These are phyloP conservation scores for Lachnellula subtilissima DNA, from an alignment of 2,329 filamentous ascomycete genomes.

Conservation along the genomic window DNA sequence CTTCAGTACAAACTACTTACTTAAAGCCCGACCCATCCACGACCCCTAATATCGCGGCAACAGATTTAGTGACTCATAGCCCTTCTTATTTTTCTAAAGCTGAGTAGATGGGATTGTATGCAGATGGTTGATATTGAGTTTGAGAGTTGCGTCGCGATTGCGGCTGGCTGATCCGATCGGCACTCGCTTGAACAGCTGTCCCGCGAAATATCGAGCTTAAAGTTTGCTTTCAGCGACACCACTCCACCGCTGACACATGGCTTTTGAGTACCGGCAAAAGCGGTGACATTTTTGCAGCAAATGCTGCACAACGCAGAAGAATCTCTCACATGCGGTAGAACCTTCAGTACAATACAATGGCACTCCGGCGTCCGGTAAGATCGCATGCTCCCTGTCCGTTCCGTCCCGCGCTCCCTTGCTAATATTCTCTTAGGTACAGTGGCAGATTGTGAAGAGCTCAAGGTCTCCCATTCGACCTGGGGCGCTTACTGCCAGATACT, in stretches of 20 bases:
- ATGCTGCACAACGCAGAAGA: conserved; percentile 24
- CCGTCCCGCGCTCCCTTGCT: conserved; percentile 6
- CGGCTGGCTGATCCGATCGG: not conserved
- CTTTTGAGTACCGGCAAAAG: conserved; percentile 18
- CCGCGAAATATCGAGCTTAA: not conserved
- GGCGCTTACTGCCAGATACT: not conserved
- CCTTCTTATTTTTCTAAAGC: too few relatives aligned
- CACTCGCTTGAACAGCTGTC: not conserved
- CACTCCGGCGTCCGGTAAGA: conserved; percentile 24
- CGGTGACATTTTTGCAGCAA: conserved; percentile 30
- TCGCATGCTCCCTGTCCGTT: conserved; percentile 7
- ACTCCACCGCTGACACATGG: conserved; percentile 19
- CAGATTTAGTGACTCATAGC: too few relatives aligned
- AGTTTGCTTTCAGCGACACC: not conserved
- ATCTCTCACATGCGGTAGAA: not conserved
- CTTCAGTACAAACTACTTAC: too few relatives aligned
- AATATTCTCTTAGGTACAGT: conserved; percentile 4
- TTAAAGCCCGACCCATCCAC: too few relatives aligned
- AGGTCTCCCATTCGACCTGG: not conserved
- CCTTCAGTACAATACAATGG: conserved; percentile 20
- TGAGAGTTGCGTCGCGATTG: not conserved
- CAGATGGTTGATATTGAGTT: not conserved
- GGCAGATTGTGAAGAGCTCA: conserved; percentile 5
- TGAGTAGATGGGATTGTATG: too few relatives aligned
- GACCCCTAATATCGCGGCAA: too few relatives aligned